Base-by-base conservation (phyloP, 2,329 filamentous ascomycete genomes). In the Xylariales sp. region DNA sequence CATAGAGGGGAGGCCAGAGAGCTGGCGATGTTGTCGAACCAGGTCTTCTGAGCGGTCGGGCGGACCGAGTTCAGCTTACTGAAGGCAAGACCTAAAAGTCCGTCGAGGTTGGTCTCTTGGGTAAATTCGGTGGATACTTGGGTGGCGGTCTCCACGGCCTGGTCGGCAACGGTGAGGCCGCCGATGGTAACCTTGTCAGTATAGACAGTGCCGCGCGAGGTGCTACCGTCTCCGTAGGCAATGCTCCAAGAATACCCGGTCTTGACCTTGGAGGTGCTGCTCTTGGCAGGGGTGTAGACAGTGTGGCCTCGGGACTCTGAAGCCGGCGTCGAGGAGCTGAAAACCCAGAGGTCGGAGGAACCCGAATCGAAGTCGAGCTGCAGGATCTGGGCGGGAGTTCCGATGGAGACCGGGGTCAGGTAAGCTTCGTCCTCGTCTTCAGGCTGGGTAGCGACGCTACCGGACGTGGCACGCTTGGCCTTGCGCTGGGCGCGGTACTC, bases 171-270 rank as follows among this genome's bases (percentile, higher is more conserved):
- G 14, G 41, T 35, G 20, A 43, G 24, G n/a, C 37, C 41, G 19
- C 41, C 43, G 20, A 46, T 31, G 25, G 32, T 41, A 33, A 54
- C 49, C 4, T 33, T 28, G 7, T 43, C 44, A 11, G 42, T 44
- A 29, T 55, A 55, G 13, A 58, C 40, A 7, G 43, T 38, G 32
- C 54, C 57, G 12, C 50, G 53, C 7, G 53, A 35, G 5, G 48
- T 38, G 28, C 29, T 38, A 12, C 43, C 43, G 32, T 47, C 44
- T 25, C 44, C 44, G 33, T 47, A 47, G n/a, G 36, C 38, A 41
- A 50, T 49, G 27, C 27, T 19, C 46, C 46, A 50, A 25, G 29
- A 38, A 23, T 17, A 35, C 11, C 45, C 47, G 13, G 27, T 33
- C 23, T 49, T 40, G 37, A 43, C 37, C 33, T 37, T 34, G 15